phyloP scores from a whole-genome alignment of 2,329 filamentous ascomycete genomes.

The Nemania bipapillata region DNA sequence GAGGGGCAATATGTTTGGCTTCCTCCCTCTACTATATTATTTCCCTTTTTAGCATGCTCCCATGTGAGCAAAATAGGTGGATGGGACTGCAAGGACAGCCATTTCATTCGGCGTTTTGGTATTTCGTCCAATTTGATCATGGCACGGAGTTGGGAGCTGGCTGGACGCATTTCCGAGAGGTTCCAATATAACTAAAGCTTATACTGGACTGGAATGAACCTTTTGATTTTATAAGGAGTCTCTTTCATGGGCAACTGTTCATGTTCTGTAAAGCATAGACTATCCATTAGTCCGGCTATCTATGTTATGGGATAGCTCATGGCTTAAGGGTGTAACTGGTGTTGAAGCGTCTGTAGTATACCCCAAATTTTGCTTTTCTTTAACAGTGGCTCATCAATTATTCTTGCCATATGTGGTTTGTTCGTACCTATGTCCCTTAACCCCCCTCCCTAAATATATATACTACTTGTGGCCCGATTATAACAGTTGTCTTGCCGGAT shows the following conservation, averaged over 20 bases:
- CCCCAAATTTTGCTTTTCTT: background rate
- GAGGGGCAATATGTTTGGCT: constrained; percentile 24
- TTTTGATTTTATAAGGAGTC: constrained; percentile 16
- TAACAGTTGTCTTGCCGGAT: no score
- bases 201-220: constrained; percentile 1
- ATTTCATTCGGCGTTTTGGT: constrained; percentile 36
- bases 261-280: constrained; percentile 7
- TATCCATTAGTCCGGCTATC: background rate
- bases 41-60: constrained; percentile 21
- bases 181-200: constrained; percentile 13
- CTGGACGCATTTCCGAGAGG: constrained; percentile 32
- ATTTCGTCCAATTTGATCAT: constrained; percentile 39
- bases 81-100: constrained; percentile 3
- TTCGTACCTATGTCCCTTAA: background rate
- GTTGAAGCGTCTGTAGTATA: constrained; percentile 10
- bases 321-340: background rate
- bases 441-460: no score
- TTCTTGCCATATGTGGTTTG: background rate
- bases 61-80: background rate
- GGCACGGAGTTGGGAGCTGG: constrained; percentile 44
- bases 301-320: constrained; percentile 6
- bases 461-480: no score
- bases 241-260: background rate
- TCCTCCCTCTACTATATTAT: constrained; percentile 13
- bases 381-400: background rate